Conservation (phyloP, 805 yeast genomes). For the Yarrowia sp. region DNA sequence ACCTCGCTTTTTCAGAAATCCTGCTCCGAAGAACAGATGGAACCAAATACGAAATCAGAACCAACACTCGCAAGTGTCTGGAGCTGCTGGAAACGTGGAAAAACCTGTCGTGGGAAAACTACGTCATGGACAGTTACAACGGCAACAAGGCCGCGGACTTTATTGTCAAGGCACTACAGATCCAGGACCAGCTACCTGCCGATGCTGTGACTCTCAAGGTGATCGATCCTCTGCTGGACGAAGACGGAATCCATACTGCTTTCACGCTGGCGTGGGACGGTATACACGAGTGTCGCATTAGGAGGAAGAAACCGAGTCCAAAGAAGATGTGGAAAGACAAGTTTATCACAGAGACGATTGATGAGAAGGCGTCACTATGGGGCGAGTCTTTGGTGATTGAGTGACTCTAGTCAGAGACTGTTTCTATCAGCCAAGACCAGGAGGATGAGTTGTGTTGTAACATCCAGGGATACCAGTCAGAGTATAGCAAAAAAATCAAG, state of each 20-base stretch:
- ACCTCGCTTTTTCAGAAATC: background rate
- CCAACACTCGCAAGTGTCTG: background rate
- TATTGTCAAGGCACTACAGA: background rate
- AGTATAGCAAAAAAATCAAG: too few relatives aligned
- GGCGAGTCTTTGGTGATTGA: too few relatives aligned
- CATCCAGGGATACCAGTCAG: too few relatives aligned
- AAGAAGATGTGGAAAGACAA: background rate
- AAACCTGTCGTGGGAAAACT: background rate
- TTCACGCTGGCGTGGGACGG: slow-evolving; percentile 7
- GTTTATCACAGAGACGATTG: background rate
- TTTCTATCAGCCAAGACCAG: too few relatives aligned
- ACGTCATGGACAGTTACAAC: background rate
- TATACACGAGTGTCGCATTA: background rate
- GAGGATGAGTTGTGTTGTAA: too few relatives aligned
- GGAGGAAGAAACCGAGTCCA: background rate
- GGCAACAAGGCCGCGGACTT: slow-evolving; percentile 4
- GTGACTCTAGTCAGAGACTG: too few relatives aligned
- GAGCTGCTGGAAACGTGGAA: background rate
- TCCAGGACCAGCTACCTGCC: background rate
- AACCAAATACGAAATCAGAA: background rate
- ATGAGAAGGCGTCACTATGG: background rate
- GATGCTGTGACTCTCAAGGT: background rate
- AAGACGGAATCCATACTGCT: background rate
- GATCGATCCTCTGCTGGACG: background rate
- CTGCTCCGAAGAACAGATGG: background rate